Conservation (phyloP, 164 flowering plant genomes). For the Malania oleifera region DNA sequence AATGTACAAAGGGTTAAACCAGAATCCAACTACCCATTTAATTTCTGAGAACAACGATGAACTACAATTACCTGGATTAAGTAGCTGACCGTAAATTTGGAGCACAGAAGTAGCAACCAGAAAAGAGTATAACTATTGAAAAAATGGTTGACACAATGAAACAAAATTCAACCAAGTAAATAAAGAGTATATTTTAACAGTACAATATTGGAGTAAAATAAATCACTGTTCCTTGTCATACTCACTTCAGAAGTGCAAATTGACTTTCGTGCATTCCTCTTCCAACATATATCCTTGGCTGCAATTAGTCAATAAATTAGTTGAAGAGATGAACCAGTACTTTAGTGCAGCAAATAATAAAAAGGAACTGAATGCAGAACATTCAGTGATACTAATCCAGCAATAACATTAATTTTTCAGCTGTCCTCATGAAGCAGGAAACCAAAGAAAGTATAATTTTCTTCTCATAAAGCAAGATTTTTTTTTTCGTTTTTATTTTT, state of each 20-base stretch:
- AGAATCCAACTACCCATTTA: background rate
- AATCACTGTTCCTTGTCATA: constrained; percentile 7
- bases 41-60: background rate
- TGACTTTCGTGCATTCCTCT: constrained; percentile 99
- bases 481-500: no score
- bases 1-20: constrained; percentile 7
- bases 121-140: constrained; percentile 77
- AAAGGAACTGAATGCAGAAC: background rate
- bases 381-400: no score
- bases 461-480: no score
- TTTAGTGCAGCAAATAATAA: background rate
- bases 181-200: background rate
- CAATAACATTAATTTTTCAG: no score
- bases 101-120: constrained; percentile 75
- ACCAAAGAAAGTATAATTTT: no score
- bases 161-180: background rate
- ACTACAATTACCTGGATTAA: constrained; percentile 50
- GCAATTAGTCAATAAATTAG: constrained; percentile 22
- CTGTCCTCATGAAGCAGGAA: no score
- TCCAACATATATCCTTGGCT: constrained; percentile 94
- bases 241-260: constrained; percentile 85
- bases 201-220: background rate
- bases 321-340: constrained; percentile 3
- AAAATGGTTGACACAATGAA: background rate
- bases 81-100: constrained; percentile 79